Percentiles rank a stretch among this genome's conserved stretches.
Evolutionary conservation across 345 rosid species (phyloP).

Genomic region (rapeseed (Brassica napus)): Da-Ae NC_063434.1:20716501-20717000

Average conservation of each 20-base stretch:
- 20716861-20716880: conserved; percentile 10
- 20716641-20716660: conserved; percentile 66
- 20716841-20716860: neutral
- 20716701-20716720: conserved; percentile 92
- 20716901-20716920: conserved; percentile 36
- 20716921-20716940: conserved; percentile 47
- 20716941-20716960: conserved; percentile 66
- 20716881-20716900: conserved; percentile 41
- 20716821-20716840: neutral
- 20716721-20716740: conserved; percentile 72
- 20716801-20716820: neutral
- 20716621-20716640: conserved; percentile 59
- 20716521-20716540: neutral
- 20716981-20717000: conserved; percentile 78
- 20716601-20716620: conserved; percentile 67
- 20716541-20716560: neutral
- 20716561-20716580: neutral
- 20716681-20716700: conserved; percentile 75
- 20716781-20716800: neutral
- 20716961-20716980: conserved; percentile 58
- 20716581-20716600: conserved; percentile 9
- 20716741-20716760: conserved; percentile 77
- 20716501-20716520: conserved; percentile 75
- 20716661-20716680: conserved; percentile 65
- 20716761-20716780: conserved; percentile 32